Percentiles rank a stretch among this genome's conserved stretches.
Conservation (phyloP, 73 alveolate species). For the Paramecium tetraurelia region DNA sequence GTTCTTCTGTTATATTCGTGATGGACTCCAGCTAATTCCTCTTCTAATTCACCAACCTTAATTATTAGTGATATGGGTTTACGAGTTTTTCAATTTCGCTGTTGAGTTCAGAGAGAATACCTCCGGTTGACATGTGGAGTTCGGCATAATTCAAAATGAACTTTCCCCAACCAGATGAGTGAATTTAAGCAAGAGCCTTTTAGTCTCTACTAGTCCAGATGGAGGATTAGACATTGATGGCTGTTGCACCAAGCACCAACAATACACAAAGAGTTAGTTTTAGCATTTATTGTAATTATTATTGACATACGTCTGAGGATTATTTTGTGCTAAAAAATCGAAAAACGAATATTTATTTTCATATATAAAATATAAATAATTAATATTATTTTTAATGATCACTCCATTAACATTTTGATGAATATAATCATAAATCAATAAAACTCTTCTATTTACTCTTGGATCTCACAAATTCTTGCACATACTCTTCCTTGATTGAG, state of each 20-base stretch:
- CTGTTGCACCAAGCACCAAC: conserved; percentile 11
- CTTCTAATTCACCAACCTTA: conserved; percentile 1
- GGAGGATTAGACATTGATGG: conserved; percentile 47
- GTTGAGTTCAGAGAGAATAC: conserved; percentile 7
- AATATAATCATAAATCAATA: conserved; percentile 18
- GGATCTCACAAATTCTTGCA: not conserved
- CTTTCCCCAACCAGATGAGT: conserved; percentile 40
- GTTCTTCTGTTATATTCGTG: conserved; percentile 34
- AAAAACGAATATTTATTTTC: conserved; percentile 31
- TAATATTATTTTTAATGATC: not conserved
- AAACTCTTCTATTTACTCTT: not conserved
- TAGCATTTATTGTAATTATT: not conserved
- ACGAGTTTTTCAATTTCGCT: conserved; percentile 19
- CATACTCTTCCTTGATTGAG: not conserved
- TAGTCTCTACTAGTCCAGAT: conserved; percentile 16
- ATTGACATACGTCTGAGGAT: not conserved
- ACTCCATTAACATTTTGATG: not conserved
- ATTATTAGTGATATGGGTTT: not conserved
- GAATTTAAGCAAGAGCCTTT: conserved; percentile 27
- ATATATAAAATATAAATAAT: not conserved
- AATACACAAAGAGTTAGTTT: conserved; percentile 13
- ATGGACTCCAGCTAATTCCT: conserved; percentile 21
- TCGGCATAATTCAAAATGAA: conserved; percentile 46
- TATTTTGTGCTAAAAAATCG: conserved; percentile 17
- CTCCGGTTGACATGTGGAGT: conserved; percentile 40